phyloP scores from a whole-genome alignment of 345 rosid species.

The Aquilaria yunnanensis region DNA sequence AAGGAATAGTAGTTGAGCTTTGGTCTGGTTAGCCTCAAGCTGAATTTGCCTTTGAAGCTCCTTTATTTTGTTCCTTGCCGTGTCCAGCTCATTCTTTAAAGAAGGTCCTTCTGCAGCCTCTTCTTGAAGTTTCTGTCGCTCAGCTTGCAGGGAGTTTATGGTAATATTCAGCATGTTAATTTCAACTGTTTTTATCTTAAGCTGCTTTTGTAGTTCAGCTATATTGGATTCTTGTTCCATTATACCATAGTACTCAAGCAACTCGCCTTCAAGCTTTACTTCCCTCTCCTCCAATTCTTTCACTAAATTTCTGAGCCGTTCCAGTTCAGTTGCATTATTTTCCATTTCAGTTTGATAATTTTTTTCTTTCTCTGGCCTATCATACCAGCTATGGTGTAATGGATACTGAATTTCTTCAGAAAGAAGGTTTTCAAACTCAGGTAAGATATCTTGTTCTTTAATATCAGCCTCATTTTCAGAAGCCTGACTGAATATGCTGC shows the following conservation, averaged over 20 bases:
- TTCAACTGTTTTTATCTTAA: conserved; percentile 91
- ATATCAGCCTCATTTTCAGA: conserved; percentile 33
- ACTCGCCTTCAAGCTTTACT: conserved; percentile 87
- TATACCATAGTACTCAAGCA: conserved; percentile 89
- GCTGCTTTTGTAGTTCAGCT: conserved; percentile 72
- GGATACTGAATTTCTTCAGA: conserved; percentile 81
- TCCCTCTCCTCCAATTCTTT: conserved; percentile 88
- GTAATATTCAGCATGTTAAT: conserved; percentile 87
- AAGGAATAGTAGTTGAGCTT: conserved; percentile 82
- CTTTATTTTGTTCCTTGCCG: conserved; percentile 72
- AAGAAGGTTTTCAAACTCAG: conserved; percentile 73
- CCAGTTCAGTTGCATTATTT: conserved; percentile 65
- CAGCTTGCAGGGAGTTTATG: conserved; percentile 75
- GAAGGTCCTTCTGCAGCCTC: conserved; percentile 45
- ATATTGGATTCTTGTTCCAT: conserved; percentile 87
- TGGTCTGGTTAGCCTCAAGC: conserved; percentile 89
- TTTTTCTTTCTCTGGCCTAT: conserved; percentile 49
- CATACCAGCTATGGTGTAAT: conserved; percentile 43
- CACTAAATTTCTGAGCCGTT: conserved; percentile 61
- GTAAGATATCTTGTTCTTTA: conserved; percentile 60
- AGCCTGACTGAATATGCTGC: conserved; percentile 53
- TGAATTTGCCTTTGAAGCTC: conserved; percentile 93
- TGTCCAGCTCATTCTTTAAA: conserved; percentile 67
- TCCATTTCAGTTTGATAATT: conserved; percentile 67
- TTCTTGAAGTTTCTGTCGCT: conserved; percentile 88